Evolutionary conservation across 345 rosid genomes (phyloP).

Genomic region (Litchi chinensis): DNA sequence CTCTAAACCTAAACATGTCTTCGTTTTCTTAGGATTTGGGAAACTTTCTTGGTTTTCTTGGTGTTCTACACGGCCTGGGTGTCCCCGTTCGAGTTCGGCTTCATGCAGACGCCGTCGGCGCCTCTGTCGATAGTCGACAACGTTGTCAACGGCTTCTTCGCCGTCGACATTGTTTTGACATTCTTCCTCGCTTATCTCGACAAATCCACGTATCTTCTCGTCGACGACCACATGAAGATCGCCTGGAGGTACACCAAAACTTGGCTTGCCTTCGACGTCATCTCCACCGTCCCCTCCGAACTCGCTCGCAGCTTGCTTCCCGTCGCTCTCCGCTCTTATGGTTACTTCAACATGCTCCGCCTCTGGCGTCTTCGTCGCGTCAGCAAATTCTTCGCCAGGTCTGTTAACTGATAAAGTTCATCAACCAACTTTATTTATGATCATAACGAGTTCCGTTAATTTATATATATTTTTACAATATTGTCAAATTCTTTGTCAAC

Average conservation of each 20-base stretch:
- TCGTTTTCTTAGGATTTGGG: conserved; percentile 60
- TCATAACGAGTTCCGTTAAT: too few relatives aligned
- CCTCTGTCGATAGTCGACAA: conserved; percentile 58
- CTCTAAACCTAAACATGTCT: too few relatives aligned
- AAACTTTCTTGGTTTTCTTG: conserved; percentile 62
- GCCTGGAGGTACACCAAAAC: conserved; percentile 60
- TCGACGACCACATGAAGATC: conserved; percentile 56
- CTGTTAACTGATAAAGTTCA: too few relatives aligned
- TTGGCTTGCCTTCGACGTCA: conserved; percentile 66
- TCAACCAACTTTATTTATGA: too few relatives aligned
- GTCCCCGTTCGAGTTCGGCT: conserved; percentile 86
- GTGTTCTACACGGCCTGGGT: conserved; percentile 94
- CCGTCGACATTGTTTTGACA: conserved; percentile 70
- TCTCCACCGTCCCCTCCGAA: conserved; percentile 82
- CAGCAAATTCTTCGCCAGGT: conserved; percentile 64
- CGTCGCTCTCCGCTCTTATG: conserved; percentile 48
- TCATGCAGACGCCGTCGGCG: conserved; percentile 45
- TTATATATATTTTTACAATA: too few relatives aligned
- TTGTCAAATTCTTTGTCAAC: too few relatives aligned
- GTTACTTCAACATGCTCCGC: conserved; percentile 77
- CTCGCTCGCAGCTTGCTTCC: conserved; percentile 46
- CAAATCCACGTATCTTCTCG: conserved; percentile 60
- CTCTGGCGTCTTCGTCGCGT: conserved; percentile 95
- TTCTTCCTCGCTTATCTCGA: conserved; percentile 85
- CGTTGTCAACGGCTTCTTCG: conserved; percentile 63